Percentiles rank a stretch among this genome's conserved stretches.
phyloP scores from a whole-genome alignment of 2,329 filamentous ascomycete species.

The Alternaria gaisen region DNA sequence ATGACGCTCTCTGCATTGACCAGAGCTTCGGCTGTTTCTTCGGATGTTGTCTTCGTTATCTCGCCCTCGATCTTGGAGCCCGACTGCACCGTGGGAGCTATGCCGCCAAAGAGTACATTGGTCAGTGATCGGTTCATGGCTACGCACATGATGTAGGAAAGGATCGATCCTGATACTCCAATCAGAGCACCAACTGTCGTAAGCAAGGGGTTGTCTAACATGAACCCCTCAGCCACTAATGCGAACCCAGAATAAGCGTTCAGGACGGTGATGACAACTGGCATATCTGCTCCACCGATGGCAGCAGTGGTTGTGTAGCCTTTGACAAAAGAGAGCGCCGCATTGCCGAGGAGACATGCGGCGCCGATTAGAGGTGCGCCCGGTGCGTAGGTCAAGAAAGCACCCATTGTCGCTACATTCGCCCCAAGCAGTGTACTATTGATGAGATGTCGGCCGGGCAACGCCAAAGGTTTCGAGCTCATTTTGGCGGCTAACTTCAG shows the following conservation, averaged over 20 bases:
- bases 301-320: constrained; percentile 88
- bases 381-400: constrained; percentile 82
- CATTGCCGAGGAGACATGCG: constrained; percentile 77
- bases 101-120: constrained; percentile 88
- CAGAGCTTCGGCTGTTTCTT: constrained; percentile 81
- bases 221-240: constrained; percentile 87
- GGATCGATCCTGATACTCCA: constrained; percentile 85
- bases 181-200: constrained; percentile 88
- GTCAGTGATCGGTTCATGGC: constrained; percentile 92
- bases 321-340: constrained; percentile 81
- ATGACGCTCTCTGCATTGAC: constrained; percentile 83
- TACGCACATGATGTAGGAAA: constrained; percentile 74
- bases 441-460: constrained; percentile 78
- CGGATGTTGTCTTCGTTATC: constrained; percentile 79
- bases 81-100: constrained; percentile 68
- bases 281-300: constrained; percentile 95
- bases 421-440: constrained; percentile 78
- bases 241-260: constrained; percentile 94
- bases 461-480: constrained; percentile 76
- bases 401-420: constrained; percentile 84
- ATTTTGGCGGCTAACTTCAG: constrained; percentile 85
- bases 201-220: constrained; percentile 86
- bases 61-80: constrained; percentile 82
- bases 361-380: constrained; percentile 82
- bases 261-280: constrained; percentile 86